Evolutionary conservation across 2,329 filamentous ascomycete genomes (phyloP).

Genomic region (Tolypocladium amazonense): DNA sequence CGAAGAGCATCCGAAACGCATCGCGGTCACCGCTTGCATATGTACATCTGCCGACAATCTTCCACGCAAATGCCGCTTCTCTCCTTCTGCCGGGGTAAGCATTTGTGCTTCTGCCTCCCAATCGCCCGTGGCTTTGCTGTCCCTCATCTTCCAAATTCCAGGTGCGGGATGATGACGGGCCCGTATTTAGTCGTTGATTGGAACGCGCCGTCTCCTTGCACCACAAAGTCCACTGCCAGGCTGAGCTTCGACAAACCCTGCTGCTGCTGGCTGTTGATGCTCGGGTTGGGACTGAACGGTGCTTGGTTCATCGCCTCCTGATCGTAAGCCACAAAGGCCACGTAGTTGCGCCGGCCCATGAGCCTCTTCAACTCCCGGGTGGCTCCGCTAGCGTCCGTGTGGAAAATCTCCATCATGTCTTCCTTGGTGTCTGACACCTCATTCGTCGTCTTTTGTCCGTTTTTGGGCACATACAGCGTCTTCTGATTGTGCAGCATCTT

Average conservation of each 20-base stretch:
- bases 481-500: constrained; percentile 95
- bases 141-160: constrained; percentile 53
- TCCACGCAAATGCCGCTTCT: not conserved
- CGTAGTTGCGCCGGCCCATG: constrained; percentile 89
- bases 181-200: constrained; percentile 88
- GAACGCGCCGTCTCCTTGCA: constrained; percentile 80
- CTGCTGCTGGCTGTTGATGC: constrained; percentile 22
- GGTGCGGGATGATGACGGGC: constrained; percentile 83
- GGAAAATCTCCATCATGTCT: constrained; percentile 99
- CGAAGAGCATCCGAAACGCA: not conserved
- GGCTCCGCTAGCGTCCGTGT: constrained; percentile 79
- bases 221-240: constrained; percentile 90
- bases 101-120: not conserved
- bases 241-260: constrained; percentile 58
- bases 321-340: constrained; percentile 89
- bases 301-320: constrained; percentile 55
- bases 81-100: not conserved
- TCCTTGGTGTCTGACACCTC: constrained; percentile 88
- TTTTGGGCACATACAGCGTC: constrained; percentile 79
- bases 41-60: not conserved
- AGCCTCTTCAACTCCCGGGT: constrained; percentile 78
- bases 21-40: not conserved
- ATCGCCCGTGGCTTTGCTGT: not conserved
- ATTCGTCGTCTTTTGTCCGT: constrained; percentile 67
- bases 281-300: constrained; percentile 26